Evolutionary conservation across 2,329 filamentous ascomycete species (phyloP), one percentile per base, ranked within the genome.

Genomic region (Sclerotinia subarctica): DNA sequence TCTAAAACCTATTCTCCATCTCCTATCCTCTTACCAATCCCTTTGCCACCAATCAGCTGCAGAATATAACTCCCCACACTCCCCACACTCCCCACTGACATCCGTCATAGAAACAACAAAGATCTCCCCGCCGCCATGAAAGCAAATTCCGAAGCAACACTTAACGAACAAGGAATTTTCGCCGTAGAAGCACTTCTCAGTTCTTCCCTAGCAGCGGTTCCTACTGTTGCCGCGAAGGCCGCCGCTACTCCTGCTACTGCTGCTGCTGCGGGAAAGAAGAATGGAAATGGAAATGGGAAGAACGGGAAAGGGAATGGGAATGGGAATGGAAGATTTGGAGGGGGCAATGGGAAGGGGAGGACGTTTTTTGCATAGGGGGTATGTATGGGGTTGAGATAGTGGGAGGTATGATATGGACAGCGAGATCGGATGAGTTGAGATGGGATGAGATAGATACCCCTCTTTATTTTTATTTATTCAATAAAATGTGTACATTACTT

Each of bases 181-280:
- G 63, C 63, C 15, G 63, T 65, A 6, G 35, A 65, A 19, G 63
- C 63, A 35, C 38, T 65, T 21, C 63, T 65, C 10, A 58, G 63
- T 21, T 56, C 49, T 8, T 44, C 51, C 4, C n/a, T 57, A 4
- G 21, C 42, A 4, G 49, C 63, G 7, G 24, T 57, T 17, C n/a
- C 63, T 32, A 57, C 63, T 19, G 46, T 29, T 8, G n/a, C 60
- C 5, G 10, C 49, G 24, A 19, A 29, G 8, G 26, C 21, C 6
- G 58, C 44, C 5, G 17, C 38, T 24, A 57, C 63, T 19, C 8
- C 38, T 46, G 17, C n/a, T 3, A 21, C 38, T 38, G 35, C 35
- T 38, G 38, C 38, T 38, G 7, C 35, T 35, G 35, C 35, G 11
- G 51, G 51, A 7, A 65, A 57, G 26, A 65, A 65, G 26, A 35